Percentiles rank a stretch among this genome's conserved stretches.
Conservation (phyloP, 2,329 filamentous ascomycete genomes). For the Trichoderma atrobrunneum region DNA sequence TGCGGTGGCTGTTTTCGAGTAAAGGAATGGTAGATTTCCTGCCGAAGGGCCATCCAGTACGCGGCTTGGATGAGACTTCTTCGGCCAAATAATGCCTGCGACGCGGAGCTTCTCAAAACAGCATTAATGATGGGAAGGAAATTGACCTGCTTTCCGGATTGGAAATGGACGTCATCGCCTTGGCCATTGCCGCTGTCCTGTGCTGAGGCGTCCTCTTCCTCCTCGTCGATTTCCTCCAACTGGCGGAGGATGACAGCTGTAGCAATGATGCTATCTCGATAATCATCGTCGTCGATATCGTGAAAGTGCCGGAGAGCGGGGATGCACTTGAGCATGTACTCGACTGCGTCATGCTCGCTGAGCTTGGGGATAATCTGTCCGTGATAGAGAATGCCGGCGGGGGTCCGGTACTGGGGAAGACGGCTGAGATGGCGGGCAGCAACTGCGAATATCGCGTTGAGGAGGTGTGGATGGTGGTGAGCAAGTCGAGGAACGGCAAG, state of each 20-base stretch:
- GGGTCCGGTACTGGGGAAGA: constrained; percentile 38
- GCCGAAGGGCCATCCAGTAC: constrained; percentile 42
- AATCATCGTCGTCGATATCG: constrained; percentile 37
- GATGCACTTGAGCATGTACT: constrained; percentile 41
- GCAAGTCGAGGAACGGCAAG: constrained; percentile 37
- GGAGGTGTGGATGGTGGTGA: constrained; percentile 36
- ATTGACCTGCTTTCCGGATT: constrained; percentile 30
- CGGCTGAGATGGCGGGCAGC: constrained; percentile 40
- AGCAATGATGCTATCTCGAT: constrained; percentile 40
- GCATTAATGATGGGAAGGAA: constrained; percentile 42
- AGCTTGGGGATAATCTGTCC: constrained; percentile 37
- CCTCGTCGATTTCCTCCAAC: constrained; percentile 42
- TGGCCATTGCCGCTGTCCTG: neutral
- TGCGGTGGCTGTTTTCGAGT: constrained; percentile 39
- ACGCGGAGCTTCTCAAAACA: constrained; percentile 37
- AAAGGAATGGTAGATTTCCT: constrained; percentile 42
- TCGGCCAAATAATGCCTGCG: constrained; percentile 36
- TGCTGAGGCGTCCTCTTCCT: constrained; percentile 28
- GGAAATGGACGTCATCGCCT: neutral
- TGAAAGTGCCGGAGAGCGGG: constrained; percentile 39
- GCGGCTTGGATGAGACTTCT: constrained; percentile 39
- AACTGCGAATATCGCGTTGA: constrained; percentile 42
- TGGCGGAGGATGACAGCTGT: constrained; percentile 42
- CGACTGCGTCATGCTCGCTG: constrained; percentile 38
- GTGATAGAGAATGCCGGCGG: constrained; percentile 37